Base-by-base conservation (phyloP, 2,329 filamentous ascomycete species). In the Penicillium janthinellum region DNA sequence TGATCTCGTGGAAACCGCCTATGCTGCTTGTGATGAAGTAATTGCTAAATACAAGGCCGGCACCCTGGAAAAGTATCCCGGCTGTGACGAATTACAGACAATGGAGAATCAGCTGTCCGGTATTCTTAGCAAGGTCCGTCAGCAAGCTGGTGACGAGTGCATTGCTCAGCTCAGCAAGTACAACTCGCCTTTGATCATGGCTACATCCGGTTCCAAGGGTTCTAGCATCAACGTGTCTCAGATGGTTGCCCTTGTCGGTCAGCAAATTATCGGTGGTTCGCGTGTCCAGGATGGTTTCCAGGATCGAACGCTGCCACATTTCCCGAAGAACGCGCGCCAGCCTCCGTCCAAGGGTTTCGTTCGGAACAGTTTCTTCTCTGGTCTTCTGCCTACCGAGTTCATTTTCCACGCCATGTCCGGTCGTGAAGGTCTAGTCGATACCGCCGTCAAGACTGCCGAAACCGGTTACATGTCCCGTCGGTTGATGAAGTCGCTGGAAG, bases 381-480 rank as follows among this genome's bases (percentile, higher is more conserved):
- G 95, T 1, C 82, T 99, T 0, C 84, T 89, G 1, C 94, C 95
- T 1, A 92, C 91, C 0, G 95, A 99, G 71, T 98, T 99, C 76
- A 85, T 98, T 58, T 98, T 99, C 79, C 95, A 99, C 85, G 95
- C 95, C 67, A 97, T 98, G 80, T 96, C 92, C 70, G 95, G 95
- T 69, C 90, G 95, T 87, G 95, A 98, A 86, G 95, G 95, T 86
- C 81, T 99, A 67, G 93, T 99, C 71, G 95, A 99, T 85, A 99
- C 95, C 2, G 95, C 95, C 62, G 95, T 98, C 79, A 99, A 99
- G 81, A 99, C 95, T 55, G 95, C 95, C 55, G 95, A 99, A 77
- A 99, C 95, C 11, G 95, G 95, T 65, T 99, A 99, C 79, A 99
- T 99, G 95, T 98, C 94, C 64, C 89, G 95, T 79, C 88, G 95